Evolutionary conservation across 2,329 filamentous ascomycete genomes (phyloP).

Genomic region (Penicillium sp.): DNA sequence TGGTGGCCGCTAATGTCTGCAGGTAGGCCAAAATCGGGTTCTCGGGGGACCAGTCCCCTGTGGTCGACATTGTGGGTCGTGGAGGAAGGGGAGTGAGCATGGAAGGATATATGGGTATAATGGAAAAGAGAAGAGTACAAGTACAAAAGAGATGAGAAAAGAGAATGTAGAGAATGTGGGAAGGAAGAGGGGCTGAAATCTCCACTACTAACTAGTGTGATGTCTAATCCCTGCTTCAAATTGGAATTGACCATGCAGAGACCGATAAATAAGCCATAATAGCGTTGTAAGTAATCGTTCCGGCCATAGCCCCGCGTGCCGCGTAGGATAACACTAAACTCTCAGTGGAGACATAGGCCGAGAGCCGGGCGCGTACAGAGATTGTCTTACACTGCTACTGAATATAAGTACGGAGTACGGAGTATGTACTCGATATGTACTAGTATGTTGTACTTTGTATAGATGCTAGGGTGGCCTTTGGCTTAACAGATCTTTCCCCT

Average conservation of each 20-base stretch:
- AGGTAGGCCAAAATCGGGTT: slow-evolving; percentile 42
- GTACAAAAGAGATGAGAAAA: slow-evolving; percentile 2
- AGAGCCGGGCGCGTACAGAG: background rate
- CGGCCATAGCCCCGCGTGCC: slow-evolving; percentile 3
- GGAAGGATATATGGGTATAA: background rate
- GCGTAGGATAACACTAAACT: background rate
- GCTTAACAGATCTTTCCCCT: background rate
- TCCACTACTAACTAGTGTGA: slow-evolving; percentile 21
- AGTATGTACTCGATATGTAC: background rate
- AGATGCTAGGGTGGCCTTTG: background rate
- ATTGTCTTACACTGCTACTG: background rate
- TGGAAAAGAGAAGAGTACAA: background rate
- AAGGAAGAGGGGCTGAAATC: slow-evolving; percentile 19
- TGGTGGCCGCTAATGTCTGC: slow-evolving; percentile 33
- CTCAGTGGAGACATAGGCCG: slow-evolving; percentile 3
- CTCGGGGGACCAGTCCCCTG: slow-evolving; percentile 20
- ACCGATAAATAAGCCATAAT: slow-evolving; percentile 4
- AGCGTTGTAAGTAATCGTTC: background rate
- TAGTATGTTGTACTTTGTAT: background rate
- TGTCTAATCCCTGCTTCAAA: slow-evolving; percentile 18
- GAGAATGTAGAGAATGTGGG: slow-evolving; percentile 6
- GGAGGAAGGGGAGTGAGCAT: background rate
- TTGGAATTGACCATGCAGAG: slow-evolving; percentile 6
- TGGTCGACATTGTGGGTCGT: slow-evolving; percentile 21
- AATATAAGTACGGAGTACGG: background rate